These are phyloP conservation scores for Yarrowia hollandica DNA, from an alignment of 805 yeast species.

Conservation along the genomic window DNA sequence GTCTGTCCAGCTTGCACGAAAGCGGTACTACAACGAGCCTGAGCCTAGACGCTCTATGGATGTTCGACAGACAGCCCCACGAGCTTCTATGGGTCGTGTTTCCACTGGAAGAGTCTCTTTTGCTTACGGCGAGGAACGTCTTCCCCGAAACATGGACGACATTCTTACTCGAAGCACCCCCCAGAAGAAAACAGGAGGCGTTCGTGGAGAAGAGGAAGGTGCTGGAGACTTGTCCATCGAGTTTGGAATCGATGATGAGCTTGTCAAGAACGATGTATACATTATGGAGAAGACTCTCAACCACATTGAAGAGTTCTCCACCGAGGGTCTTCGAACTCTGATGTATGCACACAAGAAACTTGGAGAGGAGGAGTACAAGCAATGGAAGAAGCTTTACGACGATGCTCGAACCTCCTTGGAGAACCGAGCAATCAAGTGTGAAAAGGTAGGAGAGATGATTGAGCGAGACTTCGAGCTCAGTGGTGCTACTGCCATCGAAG, in stretches of 20 bases:
- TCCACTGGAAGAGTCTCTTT: constrained; percentile 22
- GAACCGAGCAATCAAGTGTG: constrained; percentile 66
- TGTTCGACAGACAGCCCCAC: constrained; percentile 10
- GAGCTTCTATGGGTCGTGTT: not conserved
- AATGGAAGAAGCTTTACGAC: constrained; percentile 67
- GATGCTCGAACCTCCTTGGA: constrained; percentile 75
- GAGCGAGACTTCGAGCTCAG: constrained; percentile 68
- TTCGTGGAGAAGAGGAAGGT: constrained; percentile 3
- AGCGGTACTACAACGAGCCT: constrained; percentile 35
- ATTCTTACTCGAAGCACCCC: not conserved
- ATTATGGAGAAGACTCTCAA: constrained; percentile 80
- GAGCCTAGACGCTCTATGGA: constrained; percentile 26
- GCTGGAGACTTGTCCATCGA: constrained; percentile 12
- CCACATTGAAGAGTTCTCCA: constrained; percentile 90
- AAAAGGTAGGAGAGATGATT: constrained; percentile 66
- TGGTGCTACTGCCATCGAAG: constrained; percentile 98
- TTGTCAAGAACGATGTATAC: constrained; percentile 70
- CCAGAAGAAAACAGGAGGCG: not conserved
- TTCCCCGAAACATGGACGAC: constrained; percentile 28
- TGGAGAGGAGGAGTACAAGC: constrained; percentile 54
- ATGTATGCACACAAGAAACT: constrained; percentile 79
- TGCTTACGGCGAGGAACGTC: constrained; percentile 15
- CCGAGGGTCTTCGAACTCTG: constrained; percentile 91
- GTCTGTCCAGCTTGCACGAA: constrained; percentile 36
- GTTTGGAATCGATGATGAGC: constrained; percentile 49